Evolutionary conservation across 2,329 filamentous ascomycete species (phyloP).

Genomic region (Allantophomopsis lycopodina): DNA sequence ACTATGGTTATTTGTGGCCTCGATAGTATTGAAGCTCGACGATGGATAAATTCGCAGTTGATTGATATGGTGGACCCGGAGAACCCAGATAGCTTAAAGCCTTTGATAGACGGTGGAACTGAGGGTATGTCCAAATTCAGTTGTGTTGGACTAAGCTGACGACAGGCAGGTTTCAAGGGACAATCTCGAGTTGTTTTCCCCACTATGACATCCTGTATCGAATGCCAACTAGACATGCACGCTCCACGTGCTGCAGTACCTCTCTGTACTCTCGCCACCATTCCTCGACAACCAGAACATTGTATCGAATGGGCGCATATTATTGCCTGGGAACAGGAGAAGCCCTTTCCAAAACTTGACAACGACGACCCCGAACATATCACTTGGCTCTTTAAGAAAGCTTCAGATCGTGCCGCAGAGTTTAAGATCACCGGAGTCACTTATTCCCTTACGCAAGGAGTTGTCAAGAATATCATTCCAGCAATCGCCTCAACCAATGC

Average conservation of each 20-base stretch:
- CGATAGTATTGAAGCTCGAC: conserved; percentile 92
- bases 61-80: conserved; percentile 80
- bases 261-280: conserved; percentile 89
- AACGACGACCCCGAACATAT: conserved; percentile 96
- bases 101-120: conserved; percentile 89
- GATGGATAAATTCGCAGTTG: conserved; percentile 95
- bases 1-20: conserved; percentile 86
- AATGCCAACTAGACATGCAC: conserved; percentile 98
- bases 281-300: conserved; percentile 92
- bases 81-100: conserved; percentile 76
- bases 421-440: conserved; percentile 89
- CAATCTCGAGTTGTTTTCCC: conserved; percentile 88
- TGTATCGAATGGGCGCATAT: conserved; percentile 99
- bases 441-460: conserved; percentile 90
- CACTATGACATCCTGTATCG: conserved; percentile 87
- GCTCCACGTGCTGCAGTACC: conserved; percentile 94
- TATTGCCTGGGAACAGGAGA: conserved; percentile 87
- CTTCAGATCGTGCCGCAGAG: conserved; percentile 66
- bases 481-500: conserved; percentile 97
- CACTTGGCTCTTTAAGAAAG: conserved; percentile 87
- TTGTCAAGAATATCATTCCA: conserved; percentile 98
- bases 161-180: conserved; percentile 69
- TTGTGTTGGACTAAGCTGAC: conserved; percentile 1
- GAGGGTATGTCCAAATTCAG: conserved; percentile 41
- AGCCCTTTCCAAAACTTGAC: conserved; percentile 74